A percentile compares a stretch with the other conserved stretches of the same genome.
phyloP scores from a whole-genome alignment of 2,329 filamentous ascomycete species.

The Colletotrichum aenigma region DNA sequence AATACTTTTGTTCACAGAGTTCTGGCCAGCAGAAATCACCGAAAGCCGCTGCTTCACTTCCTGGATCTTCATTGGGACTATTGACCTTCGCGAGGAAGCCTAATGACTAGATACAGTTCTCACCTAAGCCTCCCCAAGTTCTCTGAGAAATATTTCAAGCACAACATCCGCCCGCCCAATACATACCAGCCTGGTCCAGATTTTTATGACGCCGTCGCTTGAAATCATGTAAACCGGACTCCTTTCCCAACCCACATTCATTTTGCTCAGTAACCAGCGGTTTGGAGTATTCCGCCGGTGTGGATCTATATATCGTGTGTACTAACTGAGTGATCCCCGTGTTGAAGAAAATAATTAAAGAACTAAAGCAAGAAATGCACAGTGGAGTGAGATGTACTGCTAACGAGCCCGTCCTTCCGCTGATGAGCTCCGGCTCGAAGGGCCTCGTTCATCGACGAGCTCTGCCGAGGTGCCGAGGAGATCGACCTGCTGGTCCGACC shows the following conservation, averaged over 20 bases:
- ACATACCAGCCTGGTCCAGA: constrained; percentile 12
- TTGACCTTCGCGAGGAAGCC: not conserved
- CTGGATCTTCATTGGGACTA: not conserved
- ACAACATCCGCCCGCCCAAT: not conserved
- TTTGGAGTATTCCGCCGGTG: not conserved
- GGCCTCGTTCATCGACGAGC: constrained; percentile 48
- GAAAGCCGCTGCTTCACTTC: not conserved
- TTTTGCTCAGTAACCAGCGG: not conserved
- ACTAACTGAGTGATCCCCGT: not conserved
- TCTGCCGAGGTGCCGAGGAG: constrained; percentile 61
- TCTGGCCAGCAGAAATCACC: not conserved
- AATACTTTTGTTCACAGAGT: not conserved
- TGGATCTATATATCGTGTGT: constrained; percentile 10
- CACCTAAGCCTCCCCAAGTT: not conserved
- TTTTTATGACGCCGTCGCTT: constrained; percentile 20
- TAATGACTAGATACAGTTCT: not conserved
- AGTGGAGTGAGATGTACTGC: not conserved
- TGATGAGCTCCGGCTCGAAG: constrained; percentile 15
- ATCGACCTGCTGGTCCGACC: constrained; percentile 44
- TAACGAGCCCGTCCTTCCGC: not conserved
- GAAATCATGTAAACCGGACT: constrained; percentile 6
- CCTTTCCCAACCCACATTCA: not conserved
- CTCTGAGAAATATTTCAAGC: not conserved
- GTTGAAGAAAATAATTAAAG: not conserved
- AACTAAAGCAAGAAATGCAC: not conserved